Percentiles rank a stretch among this genome's conserved stretches.
Evolutionary conservation across 441 rosid species (phyloP).

Genomic region (Corymbia calophylla): DNA sequence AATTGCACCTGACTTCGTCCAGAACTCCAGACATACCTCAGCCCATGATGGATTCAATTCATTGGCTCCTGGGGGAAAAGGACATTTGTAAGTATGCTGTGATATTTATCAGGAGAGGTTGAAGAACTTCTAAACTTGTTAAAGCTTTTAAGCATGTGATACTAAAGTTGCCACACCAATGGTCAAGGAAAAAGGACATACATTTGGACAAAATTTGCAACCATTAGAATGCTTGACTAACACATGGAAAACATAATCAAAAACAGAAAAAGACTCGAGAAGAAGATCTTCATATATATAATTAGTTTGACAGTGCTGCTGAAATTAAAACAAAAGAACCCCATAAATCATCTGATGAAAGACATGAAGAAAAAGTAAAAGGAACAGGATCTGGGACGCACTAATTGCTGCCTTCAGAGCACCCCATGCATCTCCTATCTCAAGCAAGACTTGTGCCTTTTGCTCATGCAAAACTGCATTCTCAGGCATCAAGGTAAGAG

Average conservation of each 20-base stretch:
- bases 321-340: background rate
- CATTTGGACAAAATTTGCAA: background rate
- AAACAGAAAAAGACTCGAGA: background rate
- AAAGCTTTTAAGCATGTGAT: background rate
- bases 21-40: conserved; percentile 36
- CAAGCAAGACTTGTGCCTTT: conserved; percentile 86
- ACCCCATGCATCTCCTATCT: conserved; percentile 78
- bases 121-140: background rate
- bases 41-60: conserved; percentile 75
- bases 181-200: background rate
- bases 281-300: background rate
- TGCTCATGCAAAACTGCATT: conserved; percentile 75
- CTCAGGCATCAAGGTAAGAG: conserved; percentile 59
- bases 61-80: conserved; percentile 53
- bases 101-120: background rate
- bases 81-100: background rate
- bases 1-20: too few relatives aligned
- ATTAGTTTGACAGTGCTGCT: background rate
- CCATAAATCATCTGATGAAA: background rate
- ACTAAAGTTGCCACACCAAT: background rate
- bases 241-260: background rate
- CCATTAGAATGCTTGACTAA: background rate
- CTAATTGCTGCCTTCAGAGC: conserved; percentile 76
- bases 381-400: conserved; percentile 7
- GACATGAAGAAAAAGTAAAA: background rate